phyloP scores from a whole-genome alignment of 805 yeast species.

The Zygotorulaspora chibaensis region DNA sequence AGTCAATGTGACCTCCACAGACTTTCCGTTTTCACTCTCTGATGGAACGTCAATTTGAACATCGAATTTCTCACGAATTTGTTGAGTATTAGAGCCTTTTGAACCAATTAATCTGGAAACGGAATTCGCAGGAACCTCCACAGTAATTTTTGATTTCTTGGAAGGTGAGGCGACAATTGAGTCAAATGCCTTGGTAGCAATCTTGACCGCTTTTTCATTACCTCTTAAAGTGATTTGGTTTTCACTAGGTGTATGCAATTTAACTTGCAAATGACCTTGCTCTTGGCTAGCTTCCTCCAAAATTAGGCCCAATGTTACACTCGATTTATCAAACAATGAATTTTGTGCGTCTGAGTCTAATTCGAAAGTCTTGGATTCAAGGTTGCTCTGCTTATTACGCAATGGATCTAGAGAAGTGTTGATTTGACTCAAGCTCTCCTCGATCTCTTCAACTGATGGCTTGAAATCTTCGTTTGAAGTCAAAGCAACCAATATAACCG shows the following conservation, averaged over 20 bases:
- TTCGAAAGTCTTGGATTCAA: conserved; percentile 47
- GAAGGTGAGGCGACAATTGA: conserved; percentile 30
- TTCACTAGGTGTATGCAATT: conserved; percentile 45
- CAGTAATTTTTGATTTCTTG: conserved; percentile 35
- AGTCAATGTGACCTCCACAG: conserved; percentile 52
- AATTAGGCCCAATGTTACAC: conserved; percentile 24
- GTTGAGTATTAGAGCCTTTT: conserved; percentile 70
- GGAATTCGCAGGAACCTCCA: conserved; percentile 61
- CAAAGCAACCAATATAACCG: conserved; percentile 52
- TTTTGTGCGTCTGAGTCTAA: conserved; percentile 56
- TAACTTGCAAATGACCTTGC: conserved; percentile 42
- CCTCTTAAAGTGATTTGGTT: conserved; percentile 68
- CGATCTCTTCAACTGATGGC: conserved; percentile 59
- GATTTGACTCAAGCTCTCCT: conserved; percentile 50
- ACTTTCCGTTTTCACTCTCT: conserved; percentile 38
- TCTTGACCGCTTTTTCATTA: conserved; percentile 52
- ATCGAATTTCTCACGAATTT: conserved; percentile 66
- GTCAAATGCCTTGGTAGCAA: conserved; percentile 36
- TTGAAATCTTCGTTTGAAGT: conserved; percentile 62
- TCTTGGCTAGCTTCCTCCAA: conserved; percentile 36
- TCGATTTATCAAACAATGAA: conserved; percentile 25
- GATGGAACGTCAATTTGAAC: conserved; percentile 68
- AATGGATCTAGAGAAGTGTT: conserved; percentile 51
- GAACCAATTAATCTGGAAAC: conserved; percentile 85
- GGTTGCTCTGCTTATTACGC: conserved; percentile 52